Conservation (phyloP, 345 rosid species). For the Populus deltoides region DNA sequence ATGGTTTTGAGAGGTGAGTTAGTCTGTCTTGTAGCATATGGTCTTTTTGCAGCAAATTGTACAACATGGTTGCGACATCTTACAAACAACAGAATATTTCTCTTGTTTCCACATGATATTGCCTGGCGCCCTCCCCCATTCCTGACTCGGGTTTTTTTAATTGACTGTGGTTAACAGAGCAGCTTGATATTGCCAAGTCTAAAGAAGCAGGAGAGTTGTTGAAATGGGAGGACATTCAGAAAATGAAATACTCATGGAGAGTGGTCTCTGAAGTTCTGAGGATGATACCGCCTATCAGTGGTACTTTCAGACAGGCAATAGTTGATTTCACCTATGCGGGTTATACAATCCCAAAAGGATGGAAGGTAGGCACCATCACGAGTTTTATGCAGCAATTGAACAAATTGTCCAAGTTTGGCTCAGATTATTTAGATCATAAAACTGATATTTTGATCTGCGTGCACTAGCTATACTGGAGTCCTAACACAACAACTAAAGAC, state of each 20-base stretch:
- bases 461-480: too few relatives aligned
- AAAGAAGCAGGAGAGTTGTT: slow-evolving; percentile 9
- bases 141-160: background rate
- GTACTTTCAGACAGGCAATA: slow-evolving; percentile 7
- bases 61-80: background rate
- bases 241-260: slow-evolving; percentile 16
- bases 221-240: slow-evolving; percentile 18
- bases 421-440: too few relatives aligned
- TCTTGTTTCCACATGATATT: background rate
- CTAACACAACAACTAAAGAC: too few relatives aligned
- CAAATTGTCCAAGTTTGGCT: too few relatives aligned
- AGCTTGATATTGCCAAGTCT: slow-evolving; percentile 12
- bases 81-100: too few relatives aligned
- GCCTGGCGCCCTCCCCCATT: too few relatives aligned
- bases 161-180: slow-evolving; percentile 4
- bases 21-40: background rate
- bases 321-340: slow-evolving; percentile 18
- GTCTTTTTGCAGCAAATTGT: too few relatives aligned
- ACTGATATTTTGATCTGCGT: too few relatives aligned
- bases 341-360: slow-evolving; percentile 23
- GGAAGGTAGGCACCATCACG: slow-evolving; percentile 22
- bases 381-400: too few relatives aligned
- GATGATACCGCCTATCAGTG: slow-evolving; percentile 1
- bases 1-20: background rate
- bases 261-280: slow-evolving; percentile 11